Percentiles rank a stretch among this genome's conserved stretches.
Evolutionary conservation across 2,329 filamentous ascomycete species (phyloP).

Genomic region (Fusarium clavum): DNA sequence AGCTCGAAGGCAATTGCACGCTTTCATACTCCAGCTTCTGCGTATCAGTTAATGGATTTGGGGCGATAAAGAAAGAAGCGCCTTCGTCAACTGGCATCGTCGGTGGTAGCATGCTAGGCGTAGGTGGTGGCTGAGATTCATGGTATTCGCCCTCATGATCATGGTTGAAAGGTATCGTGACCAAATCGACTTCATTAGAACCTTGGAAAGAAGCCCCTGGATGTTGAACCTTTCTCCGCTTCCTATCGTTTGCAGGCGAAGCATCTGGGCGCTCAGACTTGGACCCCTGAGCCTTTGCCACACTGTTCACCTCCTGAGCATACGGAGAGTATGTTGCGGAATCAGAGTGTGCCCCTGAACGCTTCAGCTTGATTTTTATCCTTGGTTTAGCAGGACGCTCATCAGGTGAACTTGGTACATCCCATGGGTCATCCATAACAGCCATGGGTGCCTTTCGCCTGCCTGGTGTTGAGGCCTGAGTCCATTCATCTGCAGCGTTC

Average conservation of each 20-base stretch:
- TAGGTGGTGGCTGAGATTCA: constrained; percentile 16
- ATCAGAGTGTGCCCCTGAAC: constrained; percentile 8
- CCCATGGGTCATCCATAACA: constrained; percentile 55
- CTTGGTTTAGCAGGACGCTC: constrained; percentile 15
- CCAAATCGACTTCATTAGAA: constrained; percentile 44
- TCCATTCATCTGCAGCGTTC: constrained; percentile 44
- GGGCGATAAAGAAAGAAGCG: constrained; percentile 50
- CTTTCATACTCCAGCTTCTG: constrained; percentile 54
- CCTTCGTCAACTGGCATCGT: constrained; percentile 45
- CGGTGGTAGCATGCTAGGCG: constrained; percentile 46
- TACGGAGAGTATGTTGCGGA: not conserved
- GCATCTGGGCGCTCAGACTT: not conserved
- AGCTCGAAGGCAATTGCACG: constrained; percentile 36
- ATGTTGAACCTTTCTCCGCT: constrained; percentile 42
- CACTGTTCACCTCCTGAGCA: not conserved
- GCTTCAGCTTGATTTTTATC: constrained; percentile 35
- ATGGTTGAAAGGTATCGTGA: constrained; percentile 42
- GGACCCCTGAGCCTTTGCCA: not conserved
- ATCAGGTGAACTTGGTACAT: constrained; percentile 59
- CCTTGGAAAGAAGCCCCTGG: constrained; percentile 24
- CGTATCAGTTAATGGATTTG: constrained; percentile 51
- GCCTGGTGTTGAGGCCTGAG: constrained; percentile 51
- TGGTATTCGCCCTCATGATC: constrained; percentile 24
- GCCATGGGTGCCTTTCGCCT: constrained; percentile 40
- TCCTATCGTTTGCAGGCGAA: constrained; percentile 26